Percentiles rank a stretch among this genome's conserved stretches.
These are phyloP conservation scores for Cryptosporidium felis DNA, from an alignment of 169 alveolate species.

Conservation along the genomic window DNA sequence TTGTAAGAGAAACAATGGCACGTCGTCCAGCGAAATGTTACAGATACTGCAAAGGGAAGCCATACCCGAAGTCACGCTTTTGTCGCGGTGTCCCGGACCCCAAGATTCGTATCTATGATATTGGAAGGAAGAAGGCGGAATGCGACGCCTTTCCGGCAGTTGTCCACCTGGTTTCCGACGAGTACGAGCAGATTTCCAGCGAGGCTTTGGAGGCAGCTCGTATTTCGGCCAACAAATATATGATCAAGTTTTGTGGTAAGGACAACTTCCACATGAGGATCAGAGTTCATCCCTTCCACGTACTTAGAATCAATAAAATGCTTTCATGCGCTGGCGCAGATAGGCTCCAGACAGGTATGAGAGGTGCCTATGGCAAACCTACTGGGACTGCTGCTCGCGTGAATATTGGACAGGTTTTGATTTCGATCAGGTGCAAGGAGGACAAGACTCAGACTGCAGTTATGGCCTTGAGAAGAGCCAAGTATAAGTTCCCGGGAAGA, in stretches of 20 bases:
- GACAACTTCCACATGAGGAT: constrained; percentile 98
- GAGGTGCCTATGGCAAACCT: constrained; percentile 99
- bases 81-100: constrained; percentile 99
- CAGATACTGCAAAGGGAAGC: constrained; percentile 97
- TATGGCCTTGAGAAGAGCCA: constrained; percentile 97
- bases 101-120: constrained; percentile 97
- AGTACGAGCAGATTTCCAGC: constrained; percentile 96
- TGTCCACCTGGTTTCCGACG: constrained; percentile 97
- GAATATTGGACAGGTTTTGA: constrained; percentile 93
- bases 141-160: constrained; percentile 97
- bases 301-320: constrained; percentile 98
- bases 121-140: constrained; percentile 96
- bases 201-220: constrained; percentile 99
- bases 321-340: constrained; percentile 99
- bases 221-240: constrained; percentile 97
- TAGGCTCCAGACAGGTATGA: constrained; percentile 99
- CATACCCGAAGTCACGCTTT: constrained; percentile 99
- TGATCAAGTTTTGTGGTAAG: constrained; percentile 95
- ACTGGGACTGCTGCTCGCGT: constrained; percentile 97
- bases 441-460: constrained; percentile 83
- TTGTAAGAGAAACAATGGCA: constrained; percentile 89
- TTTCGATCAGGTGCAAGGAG: constrained; percentile 93
- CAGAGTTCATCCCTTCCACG: constrained; percentile 99
- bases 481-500: constrained; percentile 99
- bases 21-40: constrained; percentile 99